Evolutionary conservation across 306 rosid species (phyloP).

Genomic region (Vigna trinervia): DNA sequence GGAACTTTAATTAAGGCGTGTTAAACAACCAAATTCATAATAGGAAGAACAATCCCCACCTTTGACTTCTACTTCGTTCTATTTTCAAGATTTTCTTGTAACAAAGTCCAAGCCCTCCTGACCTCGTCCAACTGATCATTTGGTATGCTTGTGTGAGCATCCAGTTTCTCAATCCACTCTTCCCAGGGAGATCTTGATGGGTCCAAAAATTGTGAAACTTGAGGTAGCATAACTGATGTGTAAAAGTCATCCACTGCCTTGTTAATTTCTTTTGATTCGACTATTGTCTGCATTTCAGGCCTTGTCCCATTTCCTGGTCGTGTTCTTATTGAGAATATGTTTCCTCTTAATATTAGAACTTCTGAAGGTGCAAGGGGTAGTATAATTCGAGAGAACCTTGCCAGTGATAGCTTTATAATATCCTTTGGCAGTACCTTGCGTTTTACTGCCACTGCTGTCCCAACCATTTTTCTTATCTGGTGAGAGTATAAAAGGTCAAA

Average conservation of each 20-base stretch:
- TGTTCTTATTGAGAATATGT: constrained; percentile 64
- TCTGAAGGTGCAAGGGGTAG: constrained; percentile 89
- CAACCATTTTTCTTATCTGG: constrained; percentile 92
- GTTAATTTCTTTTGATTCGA: constrained; percentile 67
- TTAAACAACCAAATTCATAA: constrained; percentile 27
- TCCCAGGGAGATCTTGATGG: constrained; percentile 73
- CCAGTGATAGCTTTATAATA: constrained; percentile 60
- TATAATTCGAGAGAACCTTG: constrained; percentile 74
- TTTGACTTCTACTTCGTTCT: constrained; percentile 30
- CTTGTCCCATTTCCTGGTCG: constrained; percentile 69
- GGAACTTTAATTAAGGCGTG: constrained; percentile 13
- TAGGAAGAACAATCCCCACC: constrained; percentile 38
- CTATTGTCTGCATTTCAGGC: constrained; percentile 73
- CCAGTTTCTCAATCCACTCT: constrained; percentile 84
- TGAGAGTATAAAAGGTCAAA: constrained; percentile 36
- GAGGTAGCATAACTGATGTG: constrained; percentile 71
- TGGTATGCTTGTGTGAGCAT: constrained; percentile 72
- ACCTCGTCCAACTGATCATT: constrained; percentile 66
- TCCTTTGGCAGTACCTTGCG: constrained; percentile 80
- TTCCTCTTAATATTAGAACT: constrained; percentile 80
- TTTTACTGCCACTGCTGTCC: constrained; percentile 82
- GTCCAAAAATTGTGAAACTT: constrained; percentile 69
- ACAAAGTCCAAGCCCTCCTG: constrained; percentile 69
- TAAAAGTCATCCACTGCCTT: constrained; percentile 72
- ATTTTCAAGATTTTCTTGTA: constrained; percentile 57